Conservation (phyloP, 805 yeast species). For the Barnettozyma wickerhamii region DNA sequence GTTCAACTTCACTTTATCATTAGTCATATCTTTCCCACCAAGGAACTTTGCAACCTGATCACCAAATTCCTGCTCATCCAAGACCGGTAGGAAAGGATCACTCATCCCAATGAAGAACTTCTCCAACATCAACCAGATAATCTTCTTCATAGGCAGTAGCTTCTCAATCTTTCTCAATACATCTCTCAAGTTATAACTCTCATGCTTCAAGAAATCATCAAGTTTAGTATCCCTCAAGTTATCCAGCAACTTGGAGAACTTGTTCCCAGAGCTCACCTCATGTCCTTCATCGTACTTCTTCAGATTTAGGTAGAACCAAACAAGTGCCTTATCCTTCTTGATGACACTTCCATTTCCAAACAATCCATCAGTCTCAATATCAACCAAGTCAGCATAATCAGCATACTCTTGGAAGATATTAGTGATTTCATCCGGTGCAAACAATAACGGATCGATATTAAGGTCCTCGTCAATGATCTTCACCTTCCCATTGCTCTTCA, state of each 20-base stretch:
- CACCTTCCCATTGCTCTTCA: background rate
- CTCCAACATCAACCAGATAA: constrained; percentile 53
- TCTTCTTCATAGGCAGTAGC: constrained; percentile 47
- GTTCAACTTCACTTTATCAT: constrained; percentile 24
- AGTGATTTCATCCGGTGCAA: constrained; percentile 14
- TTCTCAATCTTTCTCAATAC: constrained; percentile 28
- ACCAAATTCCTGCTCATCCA: constrained; percentile 50
- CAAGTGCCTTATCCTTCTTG: constrained; percentile 18
- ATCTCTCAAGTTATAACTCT: constrained; percentile 14
- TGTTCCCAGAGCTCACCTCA: constrained; percentile 6
- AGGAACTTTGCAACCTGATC: constrained; percentile 37
- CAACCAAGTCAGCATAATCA: constrained; percentile 13
- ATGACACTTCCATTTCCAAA: constrained; percentile 16
- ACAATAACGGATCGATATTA: constrained; percentile 17
- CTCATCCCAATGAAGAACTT: constrained; percentile 41
- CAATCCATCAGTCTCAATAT: constrained; percentile 18
- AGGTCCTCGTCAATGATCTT: constrained; percentile 3
- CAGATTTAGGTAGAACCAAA: constrained; percentile 14
- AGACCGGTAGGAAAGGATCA: constrained; percentile 55
- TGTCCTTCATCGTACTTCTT: constrained; percentile 2
- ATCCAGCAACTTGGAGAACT: constrained; percentile 13
- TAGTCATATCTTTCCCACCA: constrained; percentile 33
- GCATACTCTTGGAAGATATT: constrained; percentile 11
- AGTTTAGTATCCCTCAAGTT: constrained; percentile 14
- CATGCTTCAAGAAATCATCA: constrained; percentile 17